Evolutionary conservation across 2,329 filamentous ascomycete species (phyloP), one percentile per base, ranked within the genome.

Genomic region (Sporothrix luriei): DNA sequence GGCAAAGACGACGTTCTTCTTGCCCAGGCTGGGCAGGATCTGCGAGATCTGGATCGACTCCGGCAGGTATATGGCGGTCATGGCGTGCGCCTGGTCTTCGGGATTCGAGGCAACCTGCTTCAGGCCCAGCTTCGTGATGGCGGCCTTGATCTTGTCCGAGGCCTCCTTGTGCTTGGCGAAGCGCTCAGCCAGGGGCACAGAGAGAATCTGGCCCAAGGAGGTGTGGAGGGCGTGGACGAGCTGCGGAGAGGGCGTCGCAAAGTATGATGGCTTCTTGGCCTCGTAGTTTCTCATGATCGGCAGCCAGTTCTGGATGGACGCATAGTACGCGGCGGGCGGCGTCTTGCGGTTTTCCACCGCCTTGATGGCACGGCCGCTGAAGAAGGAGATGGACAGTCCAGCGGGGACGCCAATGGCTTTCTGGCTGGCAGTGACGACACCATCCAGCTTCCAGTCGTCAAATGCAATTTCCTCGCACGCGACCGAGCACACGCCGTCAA

Each of bases 271-370:
- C 84, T 98, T 99, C 84, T 94, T 93, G 73, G 93, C 92, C 83
- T 99, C 95, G 81, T 99, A 99, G 83, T 97, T 98, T 83, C 95
- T 89, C 94, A 99, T 98, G 80, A 99, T 95, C 61, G 94, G 94
- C 70, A 94, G 84, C 95, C 95, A 99, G 82, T 98, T 98, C 85
- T 93, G 94, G 85, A 97, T 92, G 14, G 92, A 97, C 69, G 92
- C 94, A 80, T 97, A 99, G 86, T 98, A 99, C 26, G 93, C 91
- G 24, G 88, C 86, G 1, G 94, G 92, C 14, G 91, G 90, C 13
- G 88, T 90, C 84, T 94, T 94, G 78, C 95, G 88, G 75, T 84
- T 86, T 80, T 94, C 88, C 80, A 96, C 91, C 13, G 84, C 83
- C 76, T 95, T 85, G 75, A 99, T 91, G 55, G 95, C 94, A 73